Evolutionary conservation across 208 protist genomes (phyloP).

Genomic region (Acanthamoeba healyi): DNA sequence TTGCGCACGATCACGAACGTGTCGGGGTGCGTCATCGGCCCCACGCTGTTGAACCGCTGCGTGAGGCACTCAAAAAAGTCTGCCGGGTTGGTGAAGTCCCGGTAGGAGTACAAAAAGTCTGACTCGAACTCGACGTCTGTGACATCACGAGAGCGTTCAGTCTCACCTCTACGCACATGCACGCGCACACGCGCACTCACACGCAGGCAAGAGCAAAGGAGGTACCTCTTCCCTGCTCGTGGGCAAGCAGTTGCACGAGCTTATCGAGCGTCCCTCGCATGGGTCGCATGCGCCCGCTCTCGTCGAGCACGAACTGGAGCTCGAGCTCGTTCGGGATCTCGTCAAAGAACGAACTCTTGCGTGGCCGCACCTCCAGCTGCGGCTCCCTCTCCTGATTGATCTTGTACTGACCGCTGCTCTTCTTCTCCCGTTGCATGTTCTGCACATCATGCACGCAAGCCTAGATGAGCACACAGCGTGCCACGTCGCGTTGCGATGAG

Average conservation of each 20-base stretch:
- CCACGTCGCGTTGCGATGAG: too few species aligned
- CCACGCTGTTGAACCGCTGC: slow-evolving; percentile 66
- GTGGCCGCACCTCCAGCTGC: not conserved
- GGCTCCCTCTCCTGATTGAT: not conserved
- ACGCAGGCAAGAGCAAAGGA: not conserved
- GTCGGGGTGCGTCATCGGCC: slow-evolving; percentile 39
- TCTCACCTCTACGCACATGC: not conserved
- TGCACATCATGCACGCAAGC: not conserved
- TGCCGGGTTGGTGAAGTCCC: slow-evolving; percentile 54
- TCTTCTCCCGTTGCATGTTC: not conserved
- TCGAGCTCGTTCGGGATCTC: slow-evolving; percentile 13
- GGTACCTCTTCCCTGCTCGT: slow-evolving; percentile 19
- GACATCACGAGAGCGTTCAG: too few species aligned
- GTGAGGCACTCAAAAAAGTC: slow-evolving; percentile 41
- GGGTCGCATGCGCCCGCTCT: not conserved
- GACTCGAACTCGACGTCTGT: slow-evolving; percentile 60
- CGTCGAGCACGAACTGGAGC: slow-evolving; percentile 22
- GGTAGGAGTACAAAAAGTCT: slow-evolving; percentile 41
- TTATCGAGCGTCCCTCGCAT: not conserved
- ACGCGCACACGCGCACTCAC: too few species aligned
- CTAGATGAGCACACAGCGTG: not conserved
- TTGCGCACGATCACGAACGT: slow-evolving; percentile 41
- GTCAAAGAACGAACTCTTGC: slow-evolving; percentile 20
- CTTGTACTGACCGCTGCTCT: not conserved
- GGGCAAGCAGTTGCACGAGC: slow-evolving; percentile 31